Evolutionary conservation across 2,329 filamentous ascomycete genomes (phyloP), one percentile per base, ranked within the genome.

Genomic region (Chaetomium globosum): DNA sequence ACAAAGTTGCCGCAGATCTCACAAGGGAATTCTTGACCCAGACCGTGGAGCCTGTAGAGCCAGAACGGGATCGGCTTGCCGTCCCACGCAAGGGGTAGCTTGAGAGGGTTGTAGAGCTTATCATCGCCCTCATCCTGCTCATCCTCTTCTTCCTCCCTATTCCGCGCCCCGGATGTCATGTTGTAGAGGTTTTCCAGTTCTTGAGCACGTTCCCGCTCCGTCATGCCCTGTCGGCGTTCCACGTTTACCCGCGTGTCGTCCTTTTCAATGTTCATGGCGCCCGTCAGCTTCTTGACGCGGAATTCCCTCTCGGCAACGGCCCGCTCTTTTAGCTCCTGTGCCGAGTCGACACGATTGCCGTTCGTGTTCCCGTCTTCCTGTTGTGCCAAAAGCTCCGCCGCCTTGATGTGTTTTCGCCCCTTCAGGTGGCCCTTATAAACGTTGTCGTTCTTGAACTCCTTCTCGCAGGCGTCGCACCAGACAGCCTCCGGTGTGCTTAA

Each of bases 61-160:
- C 95, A 99, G 81, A 95, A 99, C 0, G 96, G 95, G 72, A 99
- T 99, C 0, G 96, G 95, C 75, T 99, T 99, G 72, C 96, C 95
- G 71, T 99, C 95, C 96, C 96, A 99, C 2, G 92, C 94, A 8
- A 99, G 84, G 0, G 95, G 95, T 1, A 99, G 83, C 75, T 99
- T 99, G 70, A 99, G 84, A 0, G 95, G 95, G 76, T 99, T 99
- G 82, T 98, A 97, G 66, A 98, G 91, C 75, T 89, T 93, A 69
- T 97, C 93, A 52, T 94, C 91, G 48, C 88, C 90, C 16, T 92
- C 88, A 3, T 88, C 87, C 0, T 89, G 91, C 0, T 92, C 90
- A 12, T 87, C 87, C 1, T 89, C 88, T 0, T 85, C 86, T 0
- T 83, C 83, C 8, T 85, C 84, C 69, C 72, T 78, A 63, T 71